A percentile compares a stretch with the other conserved stretches of the same genome.
Evolutionary conservation across 108 stramenopile species (phyloP).

Genomic region (Aurantiochytrium sp.): DNA sequence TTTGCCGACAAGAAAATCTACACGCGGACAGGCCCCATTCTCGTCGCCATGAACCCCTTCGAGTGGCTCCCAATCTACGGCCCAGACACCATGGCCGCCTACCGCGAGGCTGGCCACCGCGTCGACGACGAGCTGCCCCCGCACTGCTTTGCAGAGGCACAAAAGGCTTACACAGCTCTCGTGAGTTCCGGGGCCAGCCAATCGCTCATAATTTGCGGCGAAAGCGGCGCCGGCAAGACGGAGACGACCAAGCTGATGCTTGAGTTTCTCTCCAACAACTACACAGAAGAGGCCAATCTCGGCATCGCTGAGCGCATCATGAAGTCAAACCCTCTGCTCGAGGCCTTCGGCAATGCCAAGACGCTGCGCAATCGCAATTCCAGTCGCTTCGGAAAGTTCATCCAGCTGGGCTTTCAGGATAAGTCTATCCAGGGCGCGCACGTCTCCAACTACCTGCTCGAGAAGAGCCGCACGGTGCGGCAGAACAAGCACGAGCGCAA

Average conservation of each 20-base stretch:
- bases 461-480: constrained; percentile 54
- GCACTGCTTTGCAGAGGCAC: constrained; percentile 88
- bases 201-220: constrained; percentile 44
- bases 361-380: constrained; percentile 37
- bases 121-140: constrained; percentile 64
- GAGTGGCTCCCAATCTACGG: constrained; percentile 49
- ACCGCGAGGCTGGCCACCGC: constrained; percentile 50
- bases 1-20: constrained; percentile 47
- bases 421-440: constrained; percentile 33
- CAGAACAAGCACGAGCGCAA: constrained; percentile 61
- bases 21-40: constrained; percentile 50
- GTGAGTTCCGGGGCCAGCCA: constrained; percentile 52
- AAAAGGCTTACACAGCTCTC: constrained; percentile 81
- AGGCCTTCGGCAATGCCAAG: constrained; percentile 43
- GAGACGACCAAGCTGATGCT: constrained; percentile 39
- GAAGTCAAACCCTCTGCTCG: constrained; percentile 34
- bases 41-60: constrained; percentile 53
- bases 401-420: constrained; percentile 30
- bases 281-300: not conserved
- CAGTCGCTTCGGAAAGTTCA: constrained; percentile 37
- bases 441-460: constrained; percentile 60
- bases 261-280: not conserved
- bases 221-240: constrained; percentile 41
- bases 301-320: constrained; percentile 15
- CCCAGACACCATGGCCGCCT: constrained; percentile 49